A percentile compares a stretch with the other conserved stretches of the same genome.
Evolutionary conservation across 2,329 filamentous ascomycete genomes (phyloP).

Genomic region (Fusarium chuoi): DNA sequence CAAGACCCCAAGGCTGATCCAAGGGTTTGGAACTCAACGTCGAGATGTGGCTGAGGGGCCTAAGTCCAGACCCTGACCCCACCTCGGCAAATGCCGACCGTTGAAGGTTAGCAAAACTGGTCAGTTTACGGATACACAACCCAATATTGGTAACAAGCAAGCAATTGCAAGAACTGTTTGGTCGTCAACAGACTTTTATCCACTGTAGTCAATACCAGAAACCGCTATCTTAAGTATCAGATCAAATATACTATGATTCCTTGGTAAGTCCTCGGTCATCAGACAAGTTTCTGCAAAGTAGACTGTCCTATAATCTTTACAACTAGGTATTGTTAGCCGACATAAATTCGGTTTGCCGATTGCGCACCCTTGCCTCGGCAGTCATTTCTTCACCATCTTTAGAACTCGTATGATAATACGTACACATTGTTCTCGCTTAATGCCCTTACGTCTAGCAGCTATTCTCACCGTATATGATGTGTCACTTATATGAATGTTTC

Average conservation of each 20-base stretch:
- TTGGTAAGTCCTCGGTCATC: background rate
- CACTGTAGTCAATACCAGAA: background rate
- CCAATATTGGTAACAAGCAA: background rate
- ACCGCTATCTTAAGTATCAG: background rate
- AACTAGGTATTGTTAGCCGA: background rate
- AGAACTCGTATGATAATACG: background rate
- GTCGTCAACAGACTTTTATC: background rate
- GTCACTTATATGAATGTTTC: background rate
- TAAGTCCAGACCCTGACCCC: conserved; percentile 32
- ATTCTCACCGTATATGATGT: background rate
- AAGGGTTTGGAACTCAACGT: conserved; percentile 32
- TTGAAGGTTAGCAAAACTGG: conserved; percentile 14
- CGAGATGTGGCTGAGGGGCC: conserved; percentile 33
- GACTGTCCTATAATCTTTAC: background rate
- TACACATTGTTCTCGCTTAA: background rate
- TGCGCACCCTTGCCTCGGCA: background rate
- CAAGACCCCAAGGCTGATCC: conserved; percentile 8
- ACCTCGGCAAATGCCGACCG: conserved; percentile 36
- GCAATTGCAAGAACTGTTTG: background rate
- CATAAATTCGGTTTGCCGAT: background rate
- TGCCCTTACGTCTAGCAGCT: background rate
- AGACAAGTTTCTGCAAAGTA: background rate
- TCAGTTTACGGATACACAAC: background rate
- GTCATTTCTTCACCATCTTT: background rate
- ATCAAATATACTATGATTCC: background rate